These are phyloP conservation scores for Endogone sp. DNA, from an alignment of 192 early-diverging fungal genomes.

Conservation along the genomic window DNA sequence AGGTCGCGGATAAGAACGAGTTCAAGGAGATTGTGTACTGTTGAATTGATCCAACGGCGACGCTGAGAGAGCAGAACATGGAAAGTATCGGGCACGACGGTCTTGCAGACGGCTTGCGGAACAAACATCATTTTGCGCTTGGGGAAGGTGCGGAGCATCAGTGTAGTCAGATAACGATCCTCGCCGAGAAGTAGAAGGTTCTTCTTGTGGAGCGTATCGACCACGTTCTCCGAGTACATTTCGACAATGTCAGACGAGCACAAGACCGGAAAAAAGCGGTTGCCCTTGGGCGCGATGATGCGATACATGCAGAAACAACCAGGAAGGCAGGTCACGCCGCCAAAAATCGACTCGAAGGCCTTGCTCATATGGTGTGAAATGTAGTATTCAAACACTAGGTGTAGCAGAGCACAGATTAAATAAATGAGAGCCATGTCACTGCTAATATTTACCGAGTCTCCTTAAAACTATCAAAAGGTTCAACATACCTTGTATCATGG, in stretches of 20 bases:
- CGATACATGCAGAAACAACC: slow-evolving; percentile 79
- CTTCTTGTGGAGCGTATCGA: slow-evolving; percentile 70
- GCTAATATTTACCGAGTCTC: background rate
- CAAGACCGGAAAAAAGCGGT: slow-evolving; percentile 64
- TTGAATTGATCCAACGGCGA: slow-evolving; percentile 86
- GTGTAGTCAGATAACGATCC: slow-evolving; percentile 73
- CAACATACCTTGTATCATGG: slow-evolving; percentile 70
- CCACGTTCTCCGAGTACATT: slow-evolving; percentile 65
- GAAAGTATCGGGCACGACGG: slow-evolving; percentile 67
- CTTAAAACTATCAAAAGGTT: background rate
- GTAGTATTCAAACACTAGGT: slow-evolving; percentile 70
- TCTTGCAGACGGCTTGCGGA: slow-evolving; percentile 69
- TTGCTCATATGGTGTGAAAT: slow-evolving; percentile 70
- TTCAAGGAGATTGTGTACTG: slow-evolving; percentile 82
- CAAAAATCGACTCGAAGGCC: slow-evolving; percentile 72
- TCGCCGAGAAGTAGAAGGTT: slow-evolving; percentile 72
- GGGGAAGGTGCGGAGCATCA: slow-evolving; percentile 73
- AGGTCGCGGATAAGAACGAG: slow-evolving; percentile 77
- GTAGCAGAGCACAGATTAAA: background rate
- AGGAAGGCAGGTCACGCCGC: slow-evolving; percentile 66
- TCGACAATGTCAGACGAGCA: slow-evolving; percentile 73
- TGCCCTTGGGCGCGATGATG: slow-evolving; percentile 65
- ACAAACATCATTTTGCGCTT: slow-evolving; percentile 72
- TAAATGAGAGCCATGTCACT: background rate
- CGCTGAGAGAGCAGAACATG: slow-evolving; percentile 71